Conservation (phyloP, 495 filamentous ascomycete genomes). For the Mytilinidion resinicola region DNA sequence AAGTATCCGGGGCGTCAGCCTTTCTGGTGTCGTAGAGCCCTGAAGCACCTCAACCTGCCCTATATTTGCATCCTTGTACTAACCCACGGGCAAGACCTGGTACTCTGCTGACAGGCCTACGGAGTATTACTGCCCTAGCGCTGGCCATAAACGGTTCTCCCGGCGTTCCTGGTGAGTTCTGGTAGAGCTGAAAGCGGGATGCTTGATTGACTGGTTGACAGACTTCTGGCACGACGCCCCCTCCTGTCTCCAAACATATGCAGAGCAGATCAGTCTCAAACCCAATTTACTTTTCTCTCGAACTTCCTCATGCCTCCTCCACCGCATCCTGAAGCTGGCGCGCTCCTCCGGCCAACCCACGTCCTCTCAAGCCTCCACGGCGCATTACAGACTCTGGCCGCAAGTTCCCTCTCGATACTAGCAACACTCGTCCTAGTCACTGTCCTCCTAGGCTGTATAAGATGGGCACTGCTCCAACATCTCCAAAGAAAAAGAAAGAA, state of each 20-base stretch:
- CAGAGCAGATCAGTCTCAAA: slow-evolving; percentile 22
- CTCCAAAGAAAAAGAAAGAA: slow-evolving; percentile 15
- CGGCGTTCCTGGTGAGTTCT: slow-evolving; percentile 25
- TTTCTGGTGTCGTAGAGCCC: slow-evolving; percentile 7
- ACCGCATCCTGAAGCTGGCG: slow-evolving; percentile 8
- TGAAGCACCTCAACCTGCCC: slow-evolving; percentile 16
- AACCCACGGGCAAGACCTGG: slow-evolving; percentile 12
- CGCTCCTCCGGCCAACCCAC: slow-evolving; percentile 6
- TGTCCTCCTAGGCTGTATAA: slow-evolving; percentile 10
- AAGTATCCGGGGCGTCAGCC: neutral
- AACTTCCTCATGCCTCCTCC: slow-evolving; percentile 21
- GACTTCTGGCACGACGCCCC: slow-evolving; percentile 20
- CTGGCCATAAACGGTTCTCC: slow-evolving; percentile 27
- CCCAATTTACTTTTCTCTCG: slow-evolving; percentile 2
- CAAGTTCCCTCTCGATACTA: neutral
- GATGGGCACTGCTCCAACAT: slow-evolving; percentile 7
- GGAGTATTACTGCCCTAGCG: slow-evolving; percentile 23
- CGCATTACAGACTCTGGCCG: neutral
- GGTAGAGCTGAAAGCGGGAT: slow-evolving; percentile 11
- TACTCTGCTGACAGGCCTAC: slow-evolving; percentile 22
- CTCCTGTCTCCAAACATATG: slow-evolving; percentile 25
- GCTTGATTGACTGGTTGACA: slow-evolving; percentile 26
- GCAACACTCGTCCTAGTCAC: slow-evolving; percentile 14
- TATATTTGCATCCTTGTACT: slow-evolving; percentile 29
- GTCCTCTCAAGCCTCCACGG: neutral